Base-by-base conservation (phyloP, 441 rosid genomes). In the Pelargonium cotyledonis region DNA sequence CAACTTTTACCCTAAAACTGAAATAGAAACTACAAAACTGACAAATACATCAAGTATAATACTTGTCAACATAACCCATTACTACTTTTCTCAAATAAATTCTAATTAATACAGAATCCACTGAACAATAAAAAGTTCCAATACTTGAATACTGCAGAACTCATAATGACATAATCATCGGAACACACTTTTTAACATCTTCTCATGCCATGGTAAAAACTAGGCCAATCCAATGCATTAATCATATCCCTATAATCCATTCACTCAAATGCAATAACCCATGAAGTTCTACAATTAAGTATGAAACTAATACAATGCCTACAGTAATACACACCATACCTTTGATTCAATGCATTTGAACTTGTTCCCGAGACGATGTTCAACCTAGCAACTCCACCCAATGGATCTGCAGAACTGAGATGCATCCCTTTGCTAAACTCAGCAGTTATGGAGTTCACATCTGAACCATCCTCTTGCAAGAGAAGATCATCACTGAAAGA, bases 401-500 rank as follows among this genome's bases (percentile, higher is more conserved):
- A 71, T 68, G 84, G 74, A 74, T 87, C 86, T 68, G 83, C 75
- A 26, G 89, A 77, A 74, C 86, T 81, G 47, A 96, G 84, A 73
- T 82, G 95, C 95, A 91, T 80, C 77, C 77, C 86, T 81, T 83
- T 87, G 81, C 81, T 83, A 71, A 93, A 88, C 69, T 88, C 96
- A 61, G 83, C 72, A 72, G 84, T 76, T 72, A 93, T 23, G 75
- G 68, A 76, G 76, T 78, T 80, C 77, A 77, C 85, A 70, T 88
- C 93, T 10, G 81, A 70, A 46, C 86, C 85, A 83, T 88, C 98
- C 77, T 96, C 98, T 86, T 96, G 89, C 65, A 96, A 80, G 70
- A 96, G 93, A 68, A 86, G 88, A 9, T 96, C 99, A 71, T 91
- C 99, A 68, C 99, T 95, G 84, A 66, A 80, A 73, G 65, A 75